These are phyloP conservation scores for Xylaria sp. DNA, from an alignment of 2,329 filamentous ascomycete species.

Conservation along the genomic window DNA sequence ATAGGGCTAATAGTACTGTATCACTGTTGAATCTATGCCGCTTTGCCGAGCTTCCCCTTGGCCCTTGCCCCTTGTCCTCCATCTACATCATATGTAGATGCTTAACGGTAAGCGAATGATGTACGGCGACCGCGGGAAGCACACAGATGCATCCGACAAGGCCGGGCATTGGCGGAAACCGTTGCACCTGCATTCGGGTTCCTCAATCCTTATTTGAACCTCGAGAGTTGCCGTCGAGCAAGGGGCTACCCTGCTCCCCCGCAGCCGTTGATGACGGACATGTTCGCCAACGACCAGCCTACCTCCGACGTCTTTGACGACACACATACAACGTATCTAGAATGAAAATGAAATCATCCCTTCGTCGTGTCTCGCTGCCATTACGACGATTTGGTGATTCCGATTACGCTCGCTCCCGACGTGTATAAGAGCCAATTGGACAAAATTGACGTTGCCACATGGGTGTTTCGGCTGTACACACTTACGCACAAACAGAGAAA, in stretches of 20 bases:
- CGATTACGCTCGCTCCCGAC: not conserved
- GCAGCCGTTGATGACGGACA: constrained; percentile 13
- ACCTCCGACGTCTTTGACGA: constrained; percentile 4
- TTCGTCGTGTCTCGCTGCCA: not conserved
- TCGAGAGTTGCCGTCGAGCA: constrained; percentile 5
- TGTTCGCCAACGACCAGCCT: not conserved
- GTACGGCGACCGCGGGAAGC: constrained; percentile 1
- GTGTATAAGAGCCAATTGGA: not conserved
- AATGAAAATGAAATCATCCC: not conserved
- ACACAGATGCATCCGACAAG: constrained; percentile 10
- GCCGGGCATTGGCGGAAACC: constrained; percentile 19
- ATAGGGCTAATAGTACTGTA: not conserved
- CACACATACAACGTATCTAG: not conserved
- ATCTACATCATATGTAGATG: not conserved
- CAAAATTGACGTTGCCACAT: not conserved
- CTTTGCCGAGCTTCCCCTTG: not conserved
- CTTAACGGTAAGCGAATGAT: not conserved
- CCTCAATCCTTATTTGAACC: constrained; percentile 22
- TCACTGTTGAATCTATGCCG: not conserved
- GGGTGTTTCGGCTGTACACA: not conserved
- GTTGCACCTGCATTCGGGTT: constrained; percentile 21
- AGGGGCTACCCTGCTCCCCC: constrained; percentile 27
- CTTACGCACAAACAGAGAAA: not conserved
- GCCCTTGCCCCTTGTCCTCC: not conserved
- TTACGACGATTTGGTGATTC: not conserved